Evolutionary conservation across 2,329 filamentous ascomycete species (phyloP).

Genomic region (Colletotrichum sp.): DNA sequence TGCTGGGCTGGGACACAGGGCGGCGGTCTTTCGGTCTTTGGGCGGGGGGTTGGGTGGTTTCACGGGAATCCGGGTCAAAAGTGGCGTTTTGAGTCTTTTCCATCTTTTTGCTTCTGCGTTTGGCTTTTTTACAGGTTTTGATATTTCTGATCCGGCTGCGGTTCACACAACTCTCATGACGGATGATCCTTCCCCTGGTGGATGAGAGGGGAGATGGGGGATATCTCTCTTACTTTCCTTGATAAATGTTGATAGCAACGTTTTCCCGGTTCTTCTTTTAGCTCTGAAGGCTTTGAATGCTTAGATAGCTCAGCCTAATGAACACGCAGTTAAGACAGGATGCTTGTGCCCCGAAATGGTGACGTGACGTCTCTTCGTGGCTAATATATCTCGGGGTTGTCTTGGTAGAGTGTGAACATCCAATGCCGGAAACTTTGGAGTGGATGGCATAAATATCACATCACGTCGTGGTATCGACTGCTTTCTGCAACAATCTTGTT

Average conservation of each 20-base stretch:
- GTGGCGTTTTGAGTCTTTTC: not conserved
- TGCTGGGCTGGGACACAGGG: not conserved
- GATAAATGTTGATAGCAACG: not conserved
- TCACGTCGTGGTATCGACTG: not conserved
- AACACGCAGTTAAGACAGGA: slow-evolving; percentile 6
- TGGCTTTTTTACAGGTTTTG: not conserved
- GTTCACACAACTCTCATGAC: not conserved
- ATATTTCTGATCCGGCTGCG: not conserved
- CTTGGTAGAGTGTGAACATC: too few relatives aligned
- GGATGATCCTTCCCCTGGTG: not conserved
- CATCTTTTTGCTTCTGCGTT: not conserved
- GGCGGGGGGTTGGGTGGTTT: not conserved
- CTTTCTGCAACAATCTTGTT: not conserved
- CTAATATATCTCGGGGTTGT: not conserved
- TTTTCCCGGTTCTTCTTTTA: not conserved
- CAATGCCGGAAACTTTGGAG: too few relatives aligned
- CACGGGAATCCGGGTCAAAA: not conserved
- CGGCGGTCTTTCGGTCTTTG: not conserved
- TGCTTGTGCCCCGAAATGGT: not conserved
- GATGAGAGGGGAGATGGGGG: not conserved
- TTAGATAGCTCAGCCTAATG: slow-evolving; percentile 25
- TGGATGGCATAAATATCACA: not conserved
- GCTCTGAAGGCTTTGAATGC: slow-evolving; percentile 20
- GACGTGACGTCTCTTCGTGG: not conserved
- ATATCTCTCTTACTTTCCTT: not conserved